These are phyloP conservation scores for Russula sp. DNA, from an alignment of 768 basidiomycete genomes.

Conservation along the genomic window DNA sequence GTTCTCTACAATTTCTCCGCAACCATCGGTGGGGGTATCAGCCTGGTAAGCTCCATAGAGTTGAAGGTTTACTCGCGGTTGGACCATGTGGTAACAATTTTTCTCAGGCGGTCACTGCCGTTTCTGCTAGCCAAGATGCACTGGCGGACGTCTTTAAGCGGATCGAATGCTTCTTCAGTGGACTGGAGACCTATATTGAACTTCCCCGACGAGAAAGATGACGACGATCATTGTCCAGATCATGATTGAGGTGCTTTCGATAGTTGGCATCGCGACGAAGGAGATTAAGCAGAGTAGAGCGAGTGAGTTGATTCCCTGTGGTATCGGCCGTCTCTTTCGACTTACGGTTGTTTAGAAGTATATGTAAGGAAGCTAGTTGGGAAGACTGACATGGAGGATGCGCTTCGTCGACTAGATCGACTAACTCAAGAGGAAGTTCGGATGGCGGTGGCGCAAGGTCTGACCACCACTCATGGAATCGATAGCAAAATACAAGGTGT, in stretches of 20 bases:
- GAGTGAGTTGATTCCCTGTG: background rate
- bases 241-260: background rate
- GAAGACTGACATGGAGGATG: too few relatives aligned
- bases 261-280: background rate
- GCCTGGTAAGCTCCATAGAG: too few relatives aligned
- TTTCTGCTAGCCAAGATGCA: background rate
- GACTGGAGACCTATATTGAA: background rate
- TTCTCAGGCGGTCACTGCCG: background rate
- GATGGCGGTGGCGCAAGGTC: too few relatives aligned
- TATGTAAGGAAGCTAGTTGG: background rate
- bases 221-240: background rate
- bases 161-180: background rate
- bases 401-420: too few relatives aligned
- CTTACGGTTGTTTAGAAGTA: background rate
- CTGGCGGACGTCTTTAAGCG: background rate
- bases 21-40: too few relatives aligned
- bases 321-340: too few relatives aligned
- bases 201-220: background rate
- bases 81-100: too few relatives aligned
- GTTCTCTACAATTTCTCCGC: background rate
- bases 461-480: too few relatives aligned
- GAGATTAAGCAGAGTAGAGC: background rate
- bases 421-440: too few relatives aligned
- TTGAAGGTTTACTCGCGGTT: too few relatives aligned
- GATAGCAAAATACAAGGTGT: too few relatives aligned